These are phyloP conservation scores for Mycosphaerella arachidis DNA, from an alignment of 2,329 filamentous ascomycete genomes.

Conservation along the genomic window DNA sequence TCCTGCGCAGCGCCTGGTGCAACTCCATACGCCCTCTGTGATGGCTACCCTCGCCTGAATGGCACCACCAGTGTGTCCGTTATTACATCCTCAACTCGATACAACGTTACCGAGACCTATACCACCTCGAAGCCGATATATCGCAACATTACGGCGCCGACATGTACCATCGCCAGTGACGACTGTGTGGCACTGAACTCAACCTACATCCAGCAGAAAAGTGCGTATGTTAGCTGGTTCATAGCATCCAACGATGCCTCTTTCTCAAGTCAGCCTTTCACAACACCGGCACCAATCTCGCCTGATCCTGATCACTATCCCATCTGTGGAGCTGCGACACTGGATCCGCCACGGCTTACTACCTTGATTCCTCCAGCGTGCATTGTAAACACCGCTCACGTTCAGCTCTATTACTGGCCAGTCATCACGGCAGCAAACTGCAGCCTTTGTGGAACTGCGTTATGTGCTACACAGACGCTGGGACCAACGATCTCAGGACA, in stretches of 20 bases:
- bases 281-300: neutral
- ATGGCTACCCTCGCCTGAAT: slow-evolving; percentile 20
- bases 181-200: slow-evolving; percentile 11
- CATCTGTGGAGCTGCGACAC: slow-evolving; percentile 11
- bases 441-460: slow-evolving; percentile 10
- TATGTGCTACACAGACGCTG: slow-evolving; percentile 12
- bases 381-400: slow-evolving; percentile 10
- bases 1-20: no score
- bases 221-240: neutral
- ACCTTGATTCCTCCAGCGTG: slow-evolving; percentile 7
- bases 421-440: slow-evolving; percentile 4
- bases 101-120: neutral
- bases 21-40: slow-evolving; percentile 20
- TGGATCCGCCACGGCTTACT: neutral
- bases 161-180: slow-evolving; percentile 14
- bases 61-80: slow-evolving; percentile 9
- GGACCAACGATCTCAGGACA: slow-evolving; percentile 16
- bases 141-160: slow-evolving; percentile 6
- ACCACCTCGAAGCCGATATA: neutral
- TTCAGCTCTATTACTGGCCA: slow-evolving; percentile 20
- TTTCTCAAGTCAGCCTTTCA: neutral
- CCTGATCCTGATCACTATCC: slow-evolving; percentile 1
- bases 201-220: neutral
- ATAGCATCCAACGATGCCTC: neutral
- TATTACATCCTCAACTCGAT: no score